Conservation (phyloP, 1,139 yeast species). For the Pichia sp. region DNA sequence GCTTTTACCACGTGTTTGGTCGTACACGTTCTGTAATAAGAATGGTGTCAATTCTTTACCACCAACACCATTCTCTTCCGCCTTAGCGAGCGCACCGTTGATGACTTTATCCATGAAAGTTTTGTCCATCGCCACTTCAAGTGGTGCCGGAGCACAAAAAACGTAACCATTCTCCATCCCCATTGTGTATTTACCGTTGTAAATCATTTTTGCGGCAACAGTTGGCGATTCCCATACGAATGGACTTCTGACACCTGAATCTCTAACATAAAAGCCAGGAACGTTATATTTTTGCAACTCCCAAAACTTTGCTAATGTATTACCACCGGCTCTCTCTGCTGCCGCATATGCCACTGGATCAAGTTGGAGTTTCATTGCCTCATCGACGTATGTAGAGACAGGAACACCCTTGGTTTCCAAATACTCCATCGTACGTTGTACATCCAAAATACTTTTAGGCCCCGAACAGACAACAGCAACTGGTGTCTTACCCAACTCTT, state of each 20-base stretch:
- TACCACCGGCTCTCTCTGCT: not conserved
- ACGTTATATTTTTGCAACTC: conserved; percentile 32
- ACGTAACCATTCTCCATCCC: conserved; percentile 59
- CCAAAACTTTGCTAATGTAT: conserved; percentile 6
- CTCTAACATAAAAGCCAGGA: conserved; percentile 83
- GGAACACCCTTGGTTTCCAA: conserved; percentile 82
- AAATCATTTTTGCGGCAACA: conserved; percentile 58
- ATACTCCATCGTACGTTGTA: conserved; percentile 75
- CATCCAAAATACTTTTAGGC: conserved; percentile 80
- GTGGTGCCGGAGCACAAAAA: conserved; percentile 80
- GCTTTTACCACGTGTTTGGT: conserved; percentile 60
- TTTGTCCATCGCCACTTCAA: conserved; percentile 50
- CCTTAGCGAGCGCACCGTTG: conserved; percentile 50
- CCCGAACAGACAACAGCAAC: conserved; percentile 90
- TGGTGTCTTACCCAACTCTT: conserved; percentile 76
- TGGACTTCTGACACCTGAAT: conserved; percentile 69
- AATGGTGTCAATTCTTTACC: conserved; percentile 84
- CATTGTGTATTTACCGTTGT: conserved; percentile 44
- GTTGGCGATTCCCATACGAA: conserved; percentile 45
- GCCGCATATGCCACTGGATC: not conserved
- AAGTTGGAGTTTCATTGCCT: conserved; percentile 16
- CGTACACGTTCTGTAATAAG: conserved; percentile 56
- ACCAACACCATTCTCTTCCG: conserved; percentile 41
- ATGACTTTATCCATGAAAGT: conserved; percentile 50
- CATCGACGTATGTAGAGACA: conserved; percentile 34